Evolutionary conservation across 306 rosid species (phyloP).

Genomic region (Prinsepia uniflora): DNA sequence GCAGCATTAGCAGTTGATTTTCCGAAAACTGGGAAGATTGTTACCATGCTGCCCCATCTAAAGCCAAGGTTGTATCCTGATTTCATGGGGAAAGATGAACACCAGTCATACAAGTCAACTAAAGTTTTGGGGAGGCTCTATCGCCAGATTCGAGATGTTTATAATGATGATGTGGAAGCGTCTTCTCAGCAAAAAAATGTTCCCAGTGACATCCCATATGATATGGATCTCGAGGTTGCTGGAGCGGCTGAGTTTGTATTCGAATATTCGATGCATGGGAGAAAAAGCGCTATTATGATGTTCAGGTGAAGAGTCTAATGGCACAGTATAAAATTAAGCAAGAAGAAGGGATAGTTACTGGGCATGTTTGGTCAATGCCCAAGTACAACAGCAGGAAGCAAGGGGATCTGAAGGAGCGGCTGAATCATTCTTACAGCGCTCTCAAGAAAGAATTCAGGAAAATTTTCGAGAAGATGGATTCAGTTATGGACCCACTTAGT

Average conservation of each 20-base stretch:
- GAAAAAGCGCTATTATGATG: conserved; percentile 66
- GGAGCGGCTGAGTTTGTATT: conserved; percentile 54
- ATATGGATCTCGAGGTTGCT: conserved; percentile 49
- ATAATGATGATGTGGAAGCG: conserved; percentile 42
- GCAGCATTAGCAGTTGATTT: conserved; percentile 92
- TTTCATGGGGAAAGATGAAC: conserved; percentile 75
- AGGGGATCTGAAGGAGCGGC: conserved; percentile 91
- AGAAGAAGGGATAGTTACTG: conserved; percentile 85
- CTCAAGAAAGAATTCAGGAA: conserved; percentile 78
- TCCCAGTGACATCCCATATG: conserved; percentile 46
- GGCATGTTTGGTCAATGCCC: conserved; percentile 95
- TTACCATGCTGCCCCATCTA: conserved; percentile 50
- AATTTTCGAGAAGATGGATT: conserved; percentile 48
- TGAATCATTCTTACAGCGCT: conserved; percentile 70
- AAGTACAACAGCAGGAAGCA: conserved; percentile 70
- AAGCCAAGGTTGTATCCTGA: conserved; percentile 85
- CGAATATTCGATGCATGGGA: conserved; percentile 65
- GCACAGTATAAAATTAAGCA: conserved; percentile 69
- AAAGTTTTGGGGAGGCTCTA: conserved; percentile 81
- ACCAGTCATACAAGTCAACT: conserved; percentile 61
- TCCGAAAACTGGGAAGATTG: conserved; percentile 78
- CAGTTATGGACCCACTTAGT: conserved; percentile 38
- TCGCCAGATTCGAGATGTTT: conserved; percentile 52
- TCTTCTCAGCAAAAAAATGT: conserved; percentile 29
- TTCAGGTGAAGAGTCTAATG: conserved; percentile 60